These are phyloP conservation scores for Friedmanniomyces endolithicus DNA, from an alignment of 495 filamentous ascomycete genomes.

Conservation along the genomic window DNA sequence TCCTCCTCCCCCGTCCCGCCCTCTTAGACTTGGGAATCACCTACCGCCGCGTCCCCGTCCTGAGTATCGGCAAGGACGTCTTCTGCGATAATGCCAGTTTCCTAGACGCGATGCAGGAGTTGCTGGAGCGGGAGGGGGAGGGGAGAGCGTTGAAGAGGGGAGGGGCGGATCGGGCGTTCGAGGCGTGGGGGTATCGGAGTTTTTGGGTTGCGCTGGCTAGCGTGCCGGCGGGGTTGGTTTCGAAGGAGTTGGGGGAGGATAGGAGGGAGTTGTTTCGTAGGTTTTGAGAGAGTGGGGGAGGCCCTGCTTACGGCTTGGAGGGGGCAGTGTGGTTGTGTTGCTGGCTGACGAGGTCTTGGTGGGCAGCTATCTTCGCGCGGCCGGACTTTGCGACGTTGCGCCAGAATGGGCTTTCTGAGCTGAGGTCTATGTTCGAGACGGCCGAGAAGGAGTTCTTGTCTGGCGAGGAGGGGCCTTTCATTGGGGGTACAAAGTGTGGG, in stretches of 20 bases:
- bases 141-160: constrained; percentile 2
- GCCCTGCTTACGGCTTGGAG: too few relatives aligned
- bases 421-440: constrained; percentile 4
- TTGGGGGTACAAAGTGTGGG: constrained; percentile 2
- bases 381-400: constrained; percentile 6
- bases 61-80: constrained; percentile 15
- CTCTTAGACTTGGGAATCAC: constrained; percentile 17
- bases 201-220: constrained; percentile 5
- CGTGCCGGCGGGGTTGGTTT: constrained; percentile 1
- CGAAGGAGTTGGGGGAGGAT: constrained; percentile 6
- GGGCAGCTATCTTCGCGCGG: constrained; percentile 6
- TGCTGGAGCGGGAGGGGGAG: constrained; percentile 1
- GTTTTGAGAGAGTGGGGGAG: neutral
- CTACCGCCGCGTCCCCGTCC: constrained; percentile 12
- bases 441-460: constrained; percentile 17
- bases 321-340: too few relatives aligned
- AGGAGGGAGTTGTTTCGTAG: constrained; percentile 6
- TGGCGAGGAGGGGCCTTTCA: neutral
- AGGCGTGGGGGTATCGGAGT: constrained; percentile 8
- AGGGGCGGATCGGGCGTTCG: neutral
- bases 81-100: constrained; percentile 14
- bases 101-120: constrained; percentile 6
- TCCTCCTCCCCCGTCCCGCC: constrained; percentile 18
- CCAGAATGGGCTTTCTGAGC: constrained; percentile 8
- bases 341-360: neutral